Base-by-base conservation (phyloP, 495 filamentous ascomycete species). In the Platismatia glauca region DNA sequence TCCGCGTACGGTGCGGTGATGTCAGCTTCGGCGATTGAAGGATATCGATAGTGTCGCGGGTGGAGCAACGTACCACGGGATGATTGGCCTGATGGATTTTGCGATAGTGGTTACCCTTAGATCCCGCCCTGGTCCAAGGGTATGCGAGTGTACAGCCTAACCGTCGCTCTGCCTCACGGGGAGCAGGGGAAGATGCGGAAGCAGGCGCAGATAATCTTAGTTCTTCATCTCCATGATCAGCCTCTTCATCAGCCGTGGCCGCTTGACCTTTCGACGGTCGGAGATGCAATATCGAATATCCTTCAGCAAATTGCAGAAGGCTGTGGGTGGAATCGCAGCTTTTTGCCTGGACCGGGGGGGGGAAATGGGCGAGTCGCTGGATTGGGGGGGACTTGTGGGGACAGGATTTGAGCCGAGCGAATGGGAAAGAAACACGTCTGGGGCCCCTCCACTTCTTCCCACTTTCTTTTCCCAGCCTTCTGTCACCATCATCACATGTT, bases 21-120 rank as follows among this genome's bases (percentile, higher is more conserved):
- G 50, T 53, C 50, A 53, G 50, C 50, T 53, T 53, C 50, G 50
- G 50, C 50, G 50, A 53, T 53, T 33, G 29, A 18, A 53, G 29
- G 16, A 53, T 31, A 34, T 53, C 29, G 50, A 53, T 53, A 61
- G 35, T 55, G 37, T 43, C 5, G 8, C 11, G 46, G 38, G 59
- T 53, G 46, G 50, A 41, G 53, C 41, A 27, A 16, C 27, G 59
- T 55, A 27, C 39, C 48, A 41, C 24, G 34, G 11, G 7, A 13
- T 44, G 50, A 39, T 55, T 61, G 53, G 59, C 35, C 59, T 55
- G 16, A n/a, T 7, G 5, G 8, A 7, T 24, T 22, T 15, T 22
- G 27, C 50, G 39, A 57, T 58, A 55, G 53, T 62, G 39, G 53
- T 62, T 46, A 48, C 60, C 60, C 53, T 57, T 62, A 62, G 53